Base-by-base conservation (phyloP, 2,329 filamentous ascomycete species). In the Ophiostoma novo-ulmi region DNA sequence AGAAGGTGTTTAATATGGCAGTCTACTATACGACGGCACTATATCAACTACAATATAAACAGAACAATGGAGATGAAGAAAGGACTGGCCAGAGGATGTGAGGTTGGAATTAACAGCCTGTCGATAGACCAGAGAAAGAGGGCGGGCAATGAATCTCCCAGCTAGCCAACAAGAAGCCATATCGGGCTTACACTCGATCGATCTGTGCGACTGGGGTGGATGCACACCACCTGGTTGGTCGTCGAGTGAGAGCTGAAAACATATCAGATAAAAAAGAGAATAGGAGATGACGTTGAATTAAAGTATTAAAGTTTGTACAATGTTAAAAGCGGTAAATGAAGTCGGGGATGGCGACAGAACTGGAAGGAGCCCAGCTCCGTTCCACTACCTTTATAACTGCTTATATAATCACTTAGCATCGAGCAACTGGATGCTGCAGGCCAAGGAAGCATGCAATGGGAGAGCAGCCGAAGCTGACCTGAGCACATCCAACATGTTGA, bases 131-230 rank as follows among this genome's bases (percentile, higher is more conserved):
- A 11, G 10, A 3, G 39, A 44, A 4, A 44, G n/a, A 26, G 22
- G 52, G 26, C 10, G 44, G 13, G 17, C 41, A 48, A 5, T 48
- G 14, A 55, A 55, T 55, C 41, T 58, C n/a, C 52, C 8, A 26
- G n/a, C 22, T 14, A 26, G n/a, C 52, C 52, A 22, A 44, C 77
- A 36, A 26, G 26, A 36, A 58, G 66, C 52, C 31, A 38, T 68
- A 20, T 52, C 68, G 1, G 55, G 52, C 52, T 41, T 67, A 35
- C 14, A 72, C 31, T 72, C 17, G 31, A 38, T 64, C 31, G 61
- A 64, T 38, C 61, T 64, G 35, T 64, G 31, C 61, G 10, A 64
- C 31, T n/a, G 17, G 35, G 4, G 61, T 38, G 35, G n/a, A 35
- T 63, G 8, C 31, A 36, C 61, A 64, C 20, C 61, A 64, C 35